Evolutionary conservation across 352 stramenopile species (phyloP).

Genomic region (Blastocystis hominis): DNA sequence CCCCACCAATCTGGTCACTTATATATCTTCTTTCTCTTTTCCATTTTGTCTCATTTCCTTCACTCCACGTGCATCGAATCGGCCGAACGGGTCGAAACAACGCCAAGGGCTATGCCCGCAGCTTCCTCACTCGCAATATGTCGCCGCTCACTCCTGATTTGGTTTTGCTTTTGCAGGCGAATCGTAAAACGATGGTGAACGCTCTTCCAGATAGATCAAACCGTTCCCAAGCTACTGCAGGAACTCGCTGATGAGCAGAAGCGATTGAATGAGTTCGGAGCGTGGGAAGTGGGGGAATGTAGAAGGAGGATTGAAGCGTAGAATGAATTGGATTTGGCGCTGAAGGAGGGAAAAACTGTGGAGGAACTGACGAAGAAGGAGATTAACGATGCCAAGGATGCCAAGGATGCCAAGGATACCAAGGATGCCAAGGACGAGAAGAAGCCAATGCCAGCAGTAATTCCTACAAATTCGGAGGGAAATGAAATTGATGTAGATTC

Average conservation of each 20-base stretch:
- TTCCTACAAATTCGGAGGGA: not conserved
- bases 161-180: not conserved
- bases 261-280: not conserved
- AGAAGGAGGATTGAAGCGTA: not conserved
- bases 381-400: too few species aligned
- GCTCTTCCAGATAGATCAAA: not conserved
- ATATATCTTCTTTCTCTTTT: not conserved
- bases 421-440: not conserved
- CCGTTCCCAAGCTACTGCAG: not conserved
- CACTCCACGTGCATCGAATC: constrained; percentile 23
- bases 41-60: not conserved
- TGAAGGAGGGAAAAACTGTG: not conserved
- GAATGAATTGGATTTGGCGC: not conserved
- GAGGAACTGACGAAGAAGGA: not conserved
- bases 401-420: too few species aligned
- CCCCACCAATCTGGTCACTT: constrained; percentile 30
- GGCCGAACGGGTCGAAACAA: constrained; percentile 12
- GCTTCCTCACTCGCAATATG: constrained; percentile 15
- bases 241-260: constrained; percentile 2
- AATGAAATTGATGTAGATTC: not conserved
- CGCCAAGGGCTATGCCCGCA: not conserved
- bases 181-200: not conserved
- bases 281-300: not conserved
- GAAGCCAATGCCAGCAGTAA: not conserved
- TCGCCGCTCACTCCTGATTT: constrained; percentile 5